Evolutionary conservation across 768 basidiomycete species (phyloP).

Genomic region (Sarcomyxa edulis): DNA sequence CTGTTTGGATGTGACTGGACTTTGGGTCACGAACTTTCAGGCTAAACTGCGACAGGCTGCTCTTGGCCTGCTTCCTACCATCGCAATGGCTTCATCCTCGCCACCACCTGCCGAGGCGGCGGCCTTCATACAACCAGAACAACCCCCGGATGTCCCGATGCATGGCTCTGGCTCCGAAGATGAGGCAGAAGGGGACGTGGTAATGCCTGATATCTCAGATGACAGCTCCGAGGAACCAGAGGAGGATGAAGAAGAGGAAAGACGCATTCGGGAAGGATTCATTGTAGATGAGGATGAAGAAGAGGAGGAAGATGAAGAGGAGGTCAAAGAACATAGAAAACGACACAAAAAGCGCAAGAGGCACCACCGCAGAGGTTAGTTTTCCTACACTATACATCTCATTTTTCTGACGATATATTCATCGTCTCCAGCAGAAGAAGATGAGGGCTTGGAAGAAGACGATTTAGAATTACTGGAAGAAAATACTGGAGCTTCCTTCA

Average conservation of each 20-base stretch:
- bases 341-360: slow-evolving; percentile 65
- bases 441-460: slow-evolving; percentile 84
- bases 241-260: slow-evolving; percentile 86
- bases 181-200: slow-evolving; percentile 50
- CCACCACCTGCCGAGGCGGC: slow-evolving; percentile 26
- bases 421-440: slow-evolving; percentile 31
- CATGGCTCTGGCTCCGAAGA: slow-evolving; percentile 46
- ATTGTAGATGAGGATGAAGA: slow-evolving; percentile 91
- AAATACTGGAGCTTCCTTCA: slow-evolving; percentile 80
- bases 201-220: slow-evolving; percentile 53
- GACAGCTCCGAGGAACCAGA: slow-evolving; percentile 90
- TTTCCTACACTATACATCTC: slow-evolving; percentile 7
- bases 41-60: no score
- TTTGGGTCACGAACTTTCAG: no score
- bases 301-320: slow-evolving; percentile 72
- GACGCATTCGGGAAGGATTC: slow-evolving; percentile 79
- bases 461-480: slow-evolving; percentile 87
- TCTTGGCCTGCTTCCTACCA: no score
- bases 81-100: no score
- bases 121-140: slow-evolving; percentile 24
- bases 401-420: slow-evolving; percentile 3
- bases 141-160: slow-evolving; percentile 74
- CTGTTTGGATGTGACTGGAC: no score
- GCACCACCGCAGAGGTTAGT: slow-evolving; percentile 52
- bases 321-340: slow-evolving; percentile 50